Percentiles rank a stretch among this genome's conserved stretches.
Conservation (phyloP, 1,284 basidiomycete species). For the Ganoderma sinense region DNA sequence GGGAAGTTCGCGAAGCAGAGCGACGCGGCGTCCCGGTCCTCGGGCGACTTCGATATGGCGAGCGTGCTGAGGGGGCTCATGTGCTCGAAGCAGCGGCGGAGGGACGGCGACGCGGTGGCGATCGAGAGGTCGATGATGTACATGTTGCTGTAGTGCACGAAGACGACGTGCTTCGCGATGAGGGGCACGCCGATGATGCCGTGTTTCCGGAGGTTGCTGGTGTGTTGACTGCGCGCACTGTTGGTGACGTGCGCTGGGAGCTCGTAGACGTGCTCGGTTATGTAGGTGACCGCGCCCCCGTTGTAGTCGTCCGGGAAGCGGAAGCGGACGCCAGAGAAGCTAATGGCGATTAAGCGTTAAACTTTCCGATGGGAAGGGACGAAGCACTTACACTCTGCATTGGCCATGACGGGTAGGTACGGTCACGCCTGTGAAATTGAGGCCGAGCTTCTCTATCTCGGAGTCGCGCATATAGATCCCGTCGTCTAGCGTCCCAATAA, state of each 20-base stretch:
- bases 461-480: not conserved
- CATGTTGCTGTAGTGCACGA: not conserved
- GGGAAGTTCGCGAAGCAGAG: not conserved
- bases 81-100: not conserved
- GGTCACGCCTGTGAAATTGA: constrained; percentile 1
- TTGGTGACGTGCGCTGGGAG: not conserved
- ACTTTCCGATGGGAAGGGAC: not conserved
- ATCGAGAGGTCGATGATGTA: not conserved
- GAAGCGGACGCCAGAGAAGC: not conserved
- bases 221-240: not conserved
- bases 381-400: not conserved
- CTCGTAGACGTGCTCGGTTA: not conserved
- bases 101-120: not conserved
- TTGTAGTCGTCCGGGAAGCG: constrained; percentile 1
- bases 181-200: not conserved
- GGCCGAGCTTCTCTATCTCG: not conserved
- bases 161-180: not conserved
- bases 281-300: not conserved
- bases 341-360: not conserved
- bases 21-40: not conserved
- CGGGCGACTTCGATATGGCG: not conserved
- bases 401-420: not conserved
- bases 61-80: not conserved
- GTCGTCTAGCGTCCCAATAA: not conserved
- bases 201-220: not conserved